Percentiles rank a stretch among this genome's conserved stretches.
Evolutionary conservation across 768 basidiomycete genomes (phyloP).

Genomic region (Melanogaster broomeanus): DNA sequence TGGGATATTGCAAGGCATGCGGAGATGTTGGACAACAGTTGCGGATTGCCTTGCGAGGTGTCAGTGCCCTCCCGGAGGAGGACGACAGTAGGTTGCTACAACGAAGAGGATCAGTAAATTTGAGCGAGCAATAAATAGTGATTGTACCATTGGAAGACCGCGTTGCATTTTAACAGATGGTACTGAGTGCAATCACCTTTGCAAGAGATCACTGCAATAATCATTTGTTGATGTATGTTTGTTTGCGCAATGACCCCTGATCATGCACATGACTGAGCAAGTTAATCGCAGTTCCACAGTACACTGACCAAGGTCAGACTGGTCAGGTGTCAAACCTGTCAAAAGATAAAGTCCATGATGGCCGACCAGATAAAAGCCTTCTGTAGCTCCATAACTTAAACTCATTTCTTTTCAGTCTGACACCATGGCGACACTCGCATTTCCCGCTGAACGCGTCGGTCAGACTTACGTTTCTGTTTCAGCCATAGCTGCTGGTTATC

Average conservation of each 20-base stretch:
- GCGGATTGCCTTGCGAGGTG: slow-evolving; percentile 90
- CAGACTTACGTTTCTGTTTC: slow-evolving; percentile 1
- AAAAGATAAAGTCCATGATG: too few relatives aligned
- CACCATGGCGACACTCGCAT: neutral
- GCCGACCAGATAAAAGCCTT: too few relatives aligned
- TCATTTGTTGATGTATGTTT: slow-evolving; percentile 25
- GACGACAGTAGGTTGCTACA: slow-evolving; percentile 95
- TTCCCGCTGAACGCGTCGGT: neutral
- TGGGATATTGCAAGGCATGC: slow-evolving; percentile 94
- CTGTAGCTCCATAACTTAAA: too few relatives aligned
- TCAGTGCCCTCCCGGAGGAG: slow-evolving; percentile 96
- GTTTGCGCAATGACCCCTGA: slow-evolving; percentile 14
- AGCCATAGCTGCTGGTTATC: neutral
- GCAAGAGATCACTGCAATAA: neutral
- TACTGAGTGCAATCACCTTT: slow-evolving; percentile 7
- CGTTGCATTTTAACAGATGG: slow-evolving; percentile 71
- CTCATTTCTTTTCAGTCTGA: too few relatives aligned
- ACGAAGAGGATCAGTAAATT: slow-evolving; percentile 17
- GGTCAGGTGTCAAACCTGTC: too few relatives aligned
- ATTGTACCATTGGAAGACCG: slow-evolving; percentile 70
- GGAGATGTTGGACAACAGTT: slow-evolving; percentile 92
- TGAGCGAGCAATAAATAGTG: neutral
- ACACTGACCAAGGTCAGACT: too few relatives aligned
- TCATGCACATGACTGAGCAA: neutral
- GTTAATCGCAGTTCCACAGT: neutral